A percentile compares a stretch with the other conserved stretches of the same genome.
Evolutionary conservation across 176 grass and related monocot species (phyloP).

Genomic region (Juncus inflexus): DNA sequence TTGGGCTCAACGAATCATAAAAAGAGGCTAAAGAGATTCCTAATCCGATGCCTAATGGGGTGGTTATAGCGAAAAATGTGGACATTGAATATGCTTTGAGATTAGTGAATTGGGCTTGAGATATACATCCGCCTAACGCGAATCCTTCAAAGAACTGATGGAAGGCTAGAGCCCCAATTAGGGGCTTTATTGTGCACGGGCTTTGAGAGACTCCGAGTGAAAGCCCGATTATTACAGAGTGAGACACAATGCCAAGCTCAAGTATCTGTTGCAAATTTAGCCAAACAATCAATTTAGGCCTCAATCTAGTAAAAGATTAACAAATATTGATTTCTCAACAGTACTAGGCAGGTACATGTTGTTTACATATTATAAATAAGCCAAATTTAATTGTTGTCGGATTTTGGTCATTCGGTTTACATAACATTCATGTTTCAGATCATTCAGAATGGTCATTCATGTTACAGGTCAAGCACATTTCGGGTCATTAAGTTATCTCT

Average conservation of each 20-base stretch:
- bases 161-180: conserved; percentile 59
- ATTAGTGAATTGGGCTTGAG: conserved; percentile 74
- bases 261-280: conserved; percentile 42
- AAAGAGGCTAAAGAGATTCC: conserved; percentile 48
- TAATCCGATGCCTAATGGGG: conserved; percentile 57
- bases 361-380: too few species aligned
- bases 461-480: too few species aligned
- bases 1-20: conserved; percentile 65
- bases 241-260: conserved; percentile 91
- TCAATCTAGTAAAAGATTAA: too few species aligned
- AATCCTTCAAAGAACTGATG: conserved; percentile 97
- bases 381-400: too few species aligned
- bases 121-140: conserved; percentile 76
- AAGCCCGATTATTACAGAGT: conserved; percentile 86
- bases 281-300: too few species aligned
- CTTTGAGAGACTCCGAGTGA: conserved; percentile 72
- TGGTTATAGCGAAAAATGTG: conserved; percentile 78
- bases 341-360: too few species aligned
- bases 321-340: too few species aligned
- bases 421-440: too few species aligned
- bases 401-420: too few species aligned
- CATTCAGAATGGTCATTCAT: too few species aligned
- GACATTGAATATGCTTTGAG: conserved; percentile 51
- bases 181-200: conserved; percentile 71
- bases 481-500: too few species aligned